Evolutionary conservation across 1,139 yeast species (phyloP), one percentile per base, ranked within the genome.

Genomic region (Scheffersomyces lignicola): DNA sequence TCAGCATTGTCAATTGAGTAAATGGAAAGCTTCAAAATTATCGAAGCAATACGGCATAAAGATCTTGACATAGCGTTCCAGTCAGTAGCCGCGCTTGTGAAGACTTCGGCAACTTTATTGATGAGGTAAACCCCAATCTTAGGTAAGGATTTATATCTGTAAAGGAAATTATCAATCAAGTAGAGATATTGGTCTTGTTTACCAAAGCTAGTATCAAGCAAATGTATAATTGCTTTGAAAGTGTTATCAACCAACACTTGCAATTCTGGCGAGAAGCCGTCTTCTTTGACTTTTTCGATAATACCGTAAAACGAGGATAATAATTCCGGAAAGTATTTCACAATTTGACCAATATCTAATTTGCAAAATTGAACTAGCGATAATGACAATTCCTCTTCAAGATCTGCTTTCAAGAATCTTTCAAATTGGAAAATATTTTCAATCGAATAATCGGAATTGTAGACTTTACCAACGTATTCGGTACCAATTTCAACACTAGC

Each of bases 401-500:
- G 73, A 41, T 65, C 60, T 21, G 61, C 58, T 18, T 66, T 73
- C 26, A 48, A 47, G 24, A 70, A 61, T 33, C 69, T 57, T 42
- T 67, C 78, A 73, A 78, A 81, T 43, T 73, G 74, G 47, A 83
- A 59, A 37, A 87, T 64, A 35, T 72, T 70, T 35, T 76, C 80
- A 42, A 83, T 69, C 4, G 83, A 65, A 15, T 63, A 45, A 44
- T 83, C 89, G 13, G 80, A 65, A 50, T 84, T 85, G 60, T 67
- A 83, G 11, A 68, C 60, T 46, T 76, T 81, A 18, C 96, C 96
- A 39, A 82, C 78, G 53, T 85, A 86, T 39, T 77, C 81, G 1
- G 87, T 68, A 24, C 75, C 65, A 14, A 84, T 49, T 44, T 81
- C 84, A 36, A 83, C 62, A 28, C 69, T 62, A 6, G 80, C 85